Evolutionary conservation across 176 grass and related monocot species (phyloP), one percentile per base, ranked within the genome.

Genomic region (Luzula sylvatica): DNA sequence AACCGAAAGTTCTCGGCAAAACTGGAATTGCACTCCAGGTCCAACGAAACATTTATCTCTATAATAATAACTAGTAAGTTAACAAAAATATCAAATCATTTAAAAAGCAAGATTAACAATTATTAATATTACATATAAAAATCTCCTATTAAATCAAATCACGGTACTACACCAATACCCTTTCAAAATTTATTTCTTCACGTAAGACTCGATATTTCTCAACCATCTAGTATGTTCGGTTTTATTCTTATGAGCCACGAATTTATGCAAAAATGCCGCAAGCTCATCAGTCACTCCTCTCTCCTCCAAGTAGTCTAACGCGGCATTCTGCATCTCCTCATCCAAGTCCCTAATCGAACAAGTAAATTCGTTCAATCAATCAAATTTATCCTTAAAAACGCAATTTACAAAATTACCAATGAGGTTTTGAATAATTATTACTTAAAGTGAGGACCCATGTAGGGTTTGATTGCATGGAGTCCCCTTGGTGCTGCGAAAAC

Each of bases 281-380:
- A 96, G 77, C 20, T 82, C 81, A 65, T 96, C 84, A 29, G 86
- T 74, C 5, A 89, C 68, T 20, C 85, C 84, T 68, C 81, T 82
- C 52, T 74, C 39, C 55, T 95, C 80, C 67, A 86, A 67, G 46
- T 82, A 95, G 35, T 86, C 71, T 15, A 28, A 58, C 20, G 70
- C 65, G 1, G 77, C 54, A 3, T 20, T 72, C 65, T 86, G 78
- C 84, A 96, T 67, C 71, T 89, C 84, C 15, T 96, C 90, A 38
- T 96, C 83, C 23, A 84, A 79, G n/a, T 84, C 80, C 50, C 90
- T 88, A 48, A 14, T 23, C 8, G 29, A 26, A 64, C 26, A 45
- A 5, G 23, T 8, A n/a, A 16, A 17, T 5, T 5, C 53, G 46
- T 21, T 8, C 21, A n/a, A 26, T 11, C 12, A 12, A 45, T 3